phyloP scores from a whole-genome alignment of 345 rosid species.

The Hypericum androsaemum region DNA sequence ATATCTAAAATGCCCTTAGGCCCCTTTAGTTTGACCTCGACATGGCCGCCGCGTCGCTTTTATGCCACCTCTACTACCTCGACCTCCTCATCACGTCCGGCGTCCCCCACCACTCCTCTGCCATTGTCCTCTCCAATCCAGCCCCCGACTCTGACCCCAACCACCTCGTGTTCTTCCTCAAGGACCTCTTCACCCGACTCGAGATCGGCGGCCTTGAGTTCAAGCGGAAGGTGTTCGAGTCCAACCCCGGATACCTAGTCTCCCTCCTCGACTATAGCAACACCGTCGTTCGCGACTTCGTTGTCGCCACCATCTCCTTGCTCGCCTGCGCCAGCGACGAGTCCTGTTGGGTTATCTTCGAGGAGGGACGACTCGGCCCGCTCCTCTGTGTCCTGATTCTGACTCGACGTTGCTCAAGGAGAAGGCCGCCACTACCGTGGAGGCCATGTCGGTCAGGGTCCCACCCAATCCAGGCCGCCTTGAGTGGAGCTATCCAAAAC shows the following conservation, averaged over 20 bases:
- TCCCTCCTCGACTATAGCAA: no score
- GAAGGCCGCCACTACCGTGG: conserved; percentile 57
- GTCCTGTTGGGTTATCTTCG: conserved; percentile 58
- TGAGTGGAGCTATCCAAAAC: conserved; percentile 53
- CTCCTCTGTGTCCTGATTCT: conserved; percentile 50
- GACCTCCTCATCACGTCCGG: conserved; percentile 75
- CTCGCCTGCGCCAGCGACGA: no score
- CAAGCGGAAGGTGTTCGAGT: no score
- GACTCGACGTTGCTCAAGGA: no score
- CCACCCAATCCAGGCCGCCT: conserved; percentile 33
- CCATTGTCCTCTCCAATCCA: conserved; percentile 62
- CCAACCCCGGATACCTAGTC: no score
- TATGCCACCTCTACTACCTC: conserved; percentile 49
- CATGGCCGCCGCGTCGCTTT: conserved; percentile 56
- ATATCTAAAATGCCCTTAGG: no score
- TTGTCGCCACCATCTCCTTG: no score
- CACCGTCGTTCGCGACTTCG: conserved; percentile 46
- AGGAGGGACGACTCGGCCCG: conserved; percentile 70
- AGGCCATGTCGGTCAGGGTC: conserved; percentile 61
- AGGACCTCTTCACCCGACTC: no score
- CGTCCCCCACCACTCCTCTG: conserved; percentile 57
- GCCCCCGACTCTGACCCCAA: conserved; percentile 44
- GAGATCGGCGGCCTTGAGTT: no score
- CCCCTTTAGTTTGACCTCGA: no score
- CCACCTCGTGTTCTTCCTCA: no score